Percentiles rank a stretch among this genome's conserved stretches.
phyloP scores from a whole-genome alignment of 2,329 filamentous ascomycete genomes.

The Pseudomassariella vexata region DNA sequence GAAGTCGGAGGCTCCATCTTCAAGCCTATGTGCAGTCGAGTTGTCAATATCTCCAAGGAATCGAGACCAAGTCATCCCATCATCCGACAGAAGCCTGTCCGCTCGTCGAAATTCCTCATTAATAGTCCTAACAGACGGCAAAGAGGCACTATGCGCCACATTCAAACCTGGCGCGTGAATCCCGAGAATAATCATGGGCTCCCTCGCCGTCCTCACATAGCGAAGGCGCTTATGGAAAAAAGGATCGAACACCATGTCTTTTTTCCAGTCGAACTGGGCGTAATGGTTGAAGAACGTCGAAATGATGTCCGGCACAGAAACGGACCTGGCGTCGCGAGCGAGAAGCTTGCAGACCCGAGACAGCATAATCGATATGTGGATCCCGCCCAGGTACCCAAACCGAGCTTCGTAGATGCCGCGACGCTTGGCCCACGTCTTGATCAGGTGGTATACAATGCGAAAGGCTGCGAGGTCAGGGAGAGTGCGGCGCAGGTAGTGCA shows the following conservation, averaged over 20 bases:
- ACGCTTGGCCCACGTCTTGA: constrained; percentile 57
- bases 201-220: constrained; percentile 50
- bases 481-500: constrained; percentile 53
- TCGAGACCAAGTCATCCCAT: constrained; percentile 33
- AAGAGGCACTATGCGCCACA: constrained; percentile 47
- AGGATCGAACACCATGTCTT: constrained; percentile 50
- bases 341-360: constrained; percentile 54
- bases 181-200: constrained; percentile 58
- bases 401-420: constrained; percentile 59
- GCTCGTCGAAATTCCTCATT: constrained; percentile 45
- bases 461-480: constrained; percentile 55
- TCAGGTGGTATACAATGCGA: constrained; percentile 49
- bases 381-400: constrained; percentile 60
- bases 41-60: constrained; percentile 28
- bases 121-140: constrained; percentile 45
- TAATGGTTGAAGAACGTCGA: constrained; percentile 60
- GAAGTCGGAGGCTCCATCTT: constrained; percentile 38
- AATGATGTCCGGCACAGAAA: constrained; percentile 46
- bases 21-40: too few relatives aligned
- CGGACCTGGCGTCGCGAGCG: constrained; percentile 23
- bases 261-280: constrained; percentile 52
- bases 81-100: constrained; percentile 28
- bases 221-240: constrained; percentile 47
- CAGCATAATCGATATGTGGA: constrained; percentile 59
- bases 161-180: constrained; percentile 59